Conservation (phyloP, 2,329 filamentous ascomycete species). For the Fusarium nanum region DNA sequence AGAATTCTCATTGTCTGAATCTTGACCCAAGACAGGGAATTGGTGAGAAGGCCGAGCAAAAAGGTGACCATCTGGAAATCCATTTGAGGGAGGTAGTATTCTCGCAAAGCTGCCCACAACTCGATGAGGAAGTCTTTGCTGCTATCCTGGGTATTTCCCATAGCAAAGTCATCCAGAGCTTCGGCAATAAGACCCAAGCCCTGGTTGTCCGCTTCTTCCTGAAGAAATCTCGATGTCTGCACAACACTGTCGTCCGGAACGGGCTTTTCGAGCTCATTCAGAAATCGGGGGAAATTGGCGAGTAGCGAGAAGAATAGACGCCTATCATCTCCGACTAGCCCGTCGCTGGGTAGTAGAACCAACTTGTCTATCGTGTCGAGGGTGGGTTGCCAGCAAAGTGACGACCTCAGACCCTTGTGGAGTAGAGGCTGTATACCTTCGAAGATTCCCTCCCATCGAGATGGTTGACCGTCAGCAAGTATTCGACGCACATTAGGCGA, state of each 20-base stretch:
- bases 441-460: slow-evolving; percentile 89
- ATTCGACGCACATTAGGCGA: slow-evolving; percentile 75
- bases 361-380: slow-evolving; percentile 82
- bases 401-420: slow-evolving; percentile 93
- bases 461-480: slow-evolving; percentile 81
- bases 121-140: slow-evolving; percentile 81
- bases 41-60: slow-evolving; percentile 90
- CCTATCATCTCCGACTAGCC: slow-evolving; percentile 83
- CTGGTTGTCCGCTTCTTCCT: slow-evolving; percentile 78
- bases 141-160: slow-evolving; percentile 72
- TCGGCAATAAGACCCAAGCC: slow-evolving; percentile 74
- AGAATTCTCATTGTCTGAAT: slow-evolving; percentile 92
- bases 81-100: slow-evolving; percentile 81
- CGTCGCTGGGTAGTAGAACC: slow-evolving; percentile 80
- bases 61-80: slow-evolving; percentile 91
- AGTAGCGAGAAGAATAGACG: slow-evolving; percentile 87
- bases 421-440: slow-evolving; percentile 87
- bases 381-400: slow-evolving; percentile 81
- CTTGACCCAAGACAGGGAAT: slow-evolving; percentile 89
- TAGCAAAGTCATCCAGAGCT: slow-evolving; percentile 77
- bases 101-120: slow-evolving; percentile 77
- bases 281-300: slow-evolving; percentile 89
- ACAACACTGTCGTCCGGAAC: slow-evolving; percentile 66
- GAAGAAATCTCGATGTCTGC: slow-evolving; percentile 75
- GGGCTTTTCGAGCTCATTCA: slow-evolving; percentile 79